phyloP scores from a whole-genome alignment of 2,329 filamentous ascomycete species.

The Aureobasidium sp. region DNA sequence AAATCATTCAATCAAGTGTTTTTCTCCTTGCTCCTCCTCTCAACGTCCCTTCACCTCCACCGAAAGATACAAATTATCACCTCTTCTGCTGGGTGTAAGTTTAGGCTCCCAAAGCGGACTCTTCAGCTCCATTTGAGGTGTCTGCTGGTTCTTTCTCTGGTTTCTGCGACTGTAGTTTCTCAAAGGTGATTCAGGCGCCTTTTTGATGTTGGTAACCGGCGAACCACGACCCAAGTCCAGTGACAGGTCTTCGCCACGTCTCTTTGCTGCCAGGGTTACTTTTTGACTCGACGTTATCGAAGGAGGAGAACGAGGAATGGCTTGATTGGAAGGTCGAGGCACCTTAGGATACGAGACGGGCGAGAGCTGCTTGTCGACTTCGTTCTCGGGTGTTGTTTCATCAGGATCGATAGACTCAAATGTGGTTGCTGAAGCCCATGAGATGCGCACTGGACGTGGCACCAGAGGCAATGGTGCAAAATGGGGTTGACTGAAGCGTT shows the following conservation, averaged over 20 bases:
- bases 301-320: conserved; percentile 33
- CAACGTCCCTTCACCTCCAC: conserved; percentile 27
- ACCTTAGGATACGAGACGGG: conserved; percentile 44
- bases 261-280: background rate
- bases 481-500: conserved; percentile 10
- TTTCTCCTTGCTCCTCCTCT: background rate
- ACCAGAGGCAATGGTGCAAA: background rate
- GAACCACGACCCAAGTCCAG: background rate
- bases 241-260: background rate
- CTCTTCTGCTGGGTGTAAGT: conserved; percentile 59
- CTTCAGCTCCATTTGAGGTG: conserved; percentile 19
- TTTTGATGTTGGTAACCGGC: conserved; percentile 17
- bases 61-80: conserved; percentile 54
- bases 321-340: conserved; percentile 40
- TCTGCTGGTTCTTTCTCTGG: background rate
- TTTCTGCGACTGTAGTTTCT: conserved; percentile 25
- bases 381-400: conserved; percentile 41
- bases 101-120: conserved; percentile 56
- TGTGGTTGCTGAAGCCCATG: conserved; percentile 32
- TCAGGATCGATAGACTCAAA: conserved; percentile 41
- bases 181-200: conserved; percentile 22
- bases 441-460: background rate
- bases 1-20: conserved; percentile 17
- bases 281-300: conserved; percentile 9
- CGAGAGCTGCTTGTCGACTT: conserved; percentile 36